Evolutionary conservation across 2,329 filamentous ascomycete species (phyloP).

Genomic region (Colletotrichum scovillei): DNA sequence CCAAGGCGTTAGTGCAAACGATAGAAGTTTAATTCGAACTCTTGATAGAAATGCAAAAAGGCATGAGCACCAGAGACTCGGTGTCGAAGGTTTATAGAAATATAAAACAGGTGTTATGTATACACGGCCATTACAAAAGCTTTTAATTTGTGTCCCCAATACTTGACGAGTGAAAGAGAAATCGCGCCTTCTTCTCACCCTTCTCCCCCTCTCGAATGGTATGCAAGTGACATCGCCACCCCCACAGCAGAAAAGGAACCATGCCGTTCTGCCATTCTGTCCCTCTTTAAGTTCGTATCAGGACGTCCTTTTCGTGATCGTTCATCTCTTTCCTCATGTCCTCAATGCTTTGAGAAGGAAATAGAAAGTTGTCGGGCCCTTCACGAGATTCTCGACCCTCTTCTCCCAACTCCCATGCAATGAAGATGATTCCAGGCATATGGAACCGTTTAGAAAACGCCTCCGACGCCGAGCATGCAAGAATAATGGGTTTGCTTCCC

Average conservation of each 20-base stretch:
- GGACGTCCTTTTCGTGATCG: neutral
- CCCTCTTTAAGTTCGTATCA: neutral
- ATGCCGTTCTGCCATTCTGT: neutral
- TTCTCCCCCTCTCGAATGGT: neutral
- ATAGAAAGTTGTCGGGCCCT: too few species aligned
- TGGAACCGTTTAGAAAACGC: neutral
- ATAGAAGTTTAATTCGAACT: too few species aligned
- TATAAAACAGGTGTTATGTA: neutral
- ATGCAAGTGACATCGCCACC: neutral
- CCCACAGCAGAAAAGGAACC: neutral
- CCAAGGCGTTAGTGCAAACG: too few species aligned
- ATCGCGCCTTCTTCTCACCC: neutral
- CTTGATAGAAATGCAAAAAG: too few species aligned
- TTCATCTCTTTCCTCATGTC: neutral
- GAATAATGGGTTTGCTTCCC: neutral
- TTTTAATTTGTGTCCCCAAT: neutral
- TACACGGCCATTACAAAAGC: neutral
- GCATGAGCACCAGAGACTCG: neutral
- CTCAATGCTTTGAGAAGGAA: neutral
- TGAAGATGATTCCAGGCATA: neutral
- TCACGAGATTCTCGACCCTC: too few species aligned
- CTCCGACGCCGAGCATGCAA: conserved; percentile 26
- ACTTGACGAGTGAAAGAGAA: neutral
- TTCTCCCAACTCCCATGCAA: too few species aligned
- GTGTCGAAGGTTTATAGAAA: neutral